These are phyloP conservation scores for Alternaria brassicae DNA, from an alignment of 2,329 filamentous ascomycete genomes.

Conservation along the genomic window DNA sequence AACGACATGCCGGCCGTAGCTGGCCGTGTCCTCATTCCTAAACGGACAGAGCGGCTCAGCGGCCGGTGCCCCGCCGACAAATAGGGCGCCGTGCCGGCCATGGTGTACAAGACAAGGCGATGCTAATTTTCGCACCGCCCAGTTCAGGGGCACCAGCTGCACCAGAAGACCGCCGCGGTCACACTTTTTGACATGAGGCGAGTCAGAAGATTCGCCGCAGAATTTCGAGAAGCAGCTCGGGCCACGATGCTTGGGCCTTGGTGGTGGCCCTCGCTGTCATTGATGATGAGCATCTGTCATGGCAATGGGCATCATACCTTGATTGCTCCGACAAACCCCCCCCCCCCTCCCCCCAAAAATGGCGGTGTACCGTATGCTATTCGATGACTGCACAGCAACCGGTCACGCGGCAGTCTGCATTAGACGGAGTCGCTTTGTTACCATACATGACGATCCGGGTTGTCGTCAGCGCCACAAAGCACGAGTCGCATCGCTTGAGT, in stretches of 20 bases:
- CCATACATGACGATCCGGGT: conserved; percentile 29
- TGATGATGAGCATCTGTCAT: conserved; percentile 23
- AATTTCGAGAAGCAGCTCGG: conserved; percentile 35
- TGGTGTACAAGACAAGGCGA: conserved; percentile 2
- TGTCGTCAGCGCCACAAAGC: conserved; percentile 58
- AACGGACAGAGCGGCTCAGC: conserved; percentile 29
- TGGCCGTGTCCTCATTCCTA: conserved; percentile 33
- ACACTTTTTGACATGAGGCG: conserved; percentile 28
- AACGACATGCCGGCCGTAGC: conserved; percentile 41
- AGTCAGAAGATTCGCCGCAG: conserved; percentile 41
- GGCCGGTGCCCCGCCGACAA: conserved; percentile 44
- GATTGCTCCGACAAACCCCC: conserved; percentile 31
- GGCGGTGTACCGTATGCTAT: conserved; percentile 38
- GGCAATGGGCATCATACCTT: conserved; percentile 33
- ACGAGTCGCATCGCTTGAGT: conserved; percentile 73
- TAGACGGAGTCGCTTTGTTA: conserved; percentile 26
- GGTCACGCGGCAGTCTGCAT: conserved; percentile 28
- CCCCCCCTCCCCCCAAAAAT: no score
- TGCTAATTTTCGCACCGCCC: conserved; percentile 19
- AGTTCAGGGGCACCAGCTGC: conserved; percentile 43
- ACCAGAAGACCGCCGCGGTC: conserved; percentile 18
- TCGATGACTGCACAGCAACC: conserved; percentile 9
- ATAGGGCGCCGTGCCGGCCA: conserved; percentile 29
- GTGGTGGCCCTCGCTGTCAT: conserved; percentile 11
- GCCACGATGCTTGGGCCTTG: conserved; percentile 27